Evolutionary conservation across 2,329 filamentous ascomycete species (phyloP).

Genomic region (Colletotrichum endophyticum): DNA sequence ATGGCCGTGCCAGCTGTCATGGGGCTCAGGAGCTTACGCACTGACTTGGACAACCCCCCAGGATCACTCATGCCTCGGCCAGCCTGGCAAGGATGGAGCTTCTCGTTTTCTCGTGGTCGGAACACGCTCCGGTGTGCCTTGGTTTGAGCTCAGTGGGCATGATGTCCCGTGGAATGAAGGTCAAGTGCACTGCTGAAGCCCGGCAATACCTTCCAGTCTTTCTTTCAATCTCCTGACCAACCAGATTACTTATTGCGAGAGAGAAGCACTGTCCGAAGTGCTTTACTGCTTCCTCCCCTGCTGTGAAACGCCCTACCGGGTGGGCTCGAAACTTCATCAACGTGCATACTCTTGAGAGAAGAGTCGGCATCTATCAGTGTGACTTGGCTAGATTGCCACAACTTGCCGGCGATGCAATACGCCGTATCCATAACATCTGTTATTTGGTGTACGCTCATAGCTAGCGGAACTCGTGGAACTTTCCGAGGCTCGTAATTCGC

Average conservation of each 20-base stretch:
- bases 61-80: background rate
- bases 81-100: background rate
- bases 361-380: background rate
- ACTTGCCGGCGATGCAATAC: background rate
- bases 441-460: fast-evolving
- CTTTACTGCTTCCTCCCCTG: fast-evolving
- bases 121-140: background rate
- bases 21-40: background rate
- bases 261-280: fast-evolving
- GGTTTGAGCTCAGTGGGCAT: background rate
- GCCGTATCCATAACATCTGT: fast-evolving
- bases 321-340: fast-evolving
- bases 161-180: fast-evolving
- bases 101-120: background rate
- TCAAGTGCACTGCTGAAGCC: fast-evolving
- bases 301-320: fast-evolving
- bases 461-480: background rate
- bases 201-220: background rate
- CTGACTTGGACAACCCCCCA: background rate
- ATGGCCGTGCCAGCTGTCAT: background rate
- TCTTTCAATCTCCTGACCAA: fast-evolving
- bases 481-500: background rate
- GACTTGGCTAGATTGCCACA: fast-evolving
- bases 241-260: fast-evolving
- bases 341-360: fast-evolving